Base-by-base conservation (phyloP, 73 alveolate species). In the Breviolum minutum region DNA sequence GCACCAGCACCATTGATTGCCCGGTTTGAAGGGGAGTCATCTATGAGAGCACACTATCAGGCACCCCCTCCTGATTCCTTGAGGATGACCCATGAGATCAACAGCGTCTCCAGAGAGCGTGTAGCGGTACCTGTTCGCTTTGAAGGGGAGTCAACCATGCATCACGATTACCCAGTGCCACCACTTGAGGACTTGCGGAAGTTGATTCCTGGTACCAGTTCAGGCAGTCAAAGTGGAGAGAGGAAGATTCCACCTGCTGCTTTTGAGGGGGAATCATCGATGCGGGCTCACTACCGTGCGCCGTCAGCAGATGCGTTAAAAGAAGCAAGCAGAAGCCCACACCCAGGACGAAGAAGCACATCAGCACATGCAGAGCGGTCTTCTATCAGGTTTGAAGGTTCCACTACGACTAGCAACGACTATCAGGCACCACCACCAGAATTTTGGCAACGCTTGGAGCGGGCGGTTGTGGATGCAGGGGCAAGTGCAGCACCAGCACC, bases 11-110 rank as follows among this genome's bases (percentile, higher is more conserved):
- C 32, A 40, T 30, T 30, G 6, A 20, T 66, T n/a, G 68, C 74
- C 22, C 80, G 54, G n/a, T 94, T 94, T 11, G 99, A 94, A 5
- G 99, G 85, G 48, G 85, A 88, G 85, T 88, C 95, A 61, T 88
- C 95, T 16, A 88, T 88, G 95, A 66, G 22, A 32, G 68, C 85
- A 5, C 85, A 88, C 69, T 88, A 73, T 68, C 70, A 6, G 11
- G 95, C 95, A 6, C 95, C 95, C 9, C 60, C 95, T 29, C 30
- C 95, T 9, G 95, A 88, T 7, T 64, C 95, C 14, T 66, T 88
- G 24, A 73, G 88, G 40, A 16, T 32, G n/a, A 22, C 63, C 29
- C 80, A 29, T n/a, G 63, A 24, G 26, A 66, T n/a, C 63, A 29
- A 20, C 90, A 32, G 22, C 68, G 26, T 30, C 19, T 76, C 89